phyloP scores from a whole-genome alignment of 257 asterid genomes.

The Cynanchum wilfordii region DNA sequence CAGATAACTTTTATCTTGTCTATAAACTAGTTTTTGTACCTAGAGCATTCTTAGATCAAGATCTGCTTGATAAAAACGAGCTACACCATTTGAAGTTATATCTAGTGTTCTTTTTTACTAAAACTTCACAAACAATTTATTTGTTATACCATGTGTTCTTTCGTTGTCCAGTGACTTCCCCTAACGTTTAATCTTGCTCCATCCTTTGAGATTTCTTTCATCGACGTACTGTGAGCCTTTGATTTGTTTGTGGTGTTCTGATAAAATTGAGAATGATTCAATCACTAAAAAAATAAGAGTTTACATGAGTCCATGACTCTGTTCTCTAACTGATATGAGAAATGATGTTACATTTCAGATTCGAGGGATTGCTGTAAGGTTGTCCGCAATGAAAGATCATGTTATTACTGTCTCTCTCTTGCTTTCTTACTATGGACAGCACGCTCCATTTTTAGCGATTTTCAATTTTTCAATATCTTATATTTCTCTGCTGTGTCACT shows the following conservation, averaged over 20 bases:
- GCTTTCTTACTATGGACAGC: not conserved
- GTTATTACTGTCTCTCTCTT: not conserved
- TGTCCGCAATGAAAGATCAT: not conserved
- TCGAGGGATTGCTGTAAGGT: not conserved
- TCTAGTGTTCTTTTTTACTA: not conserved
- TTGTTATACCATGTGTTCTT: not conserved
- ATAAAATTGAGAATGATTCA: not conserved
- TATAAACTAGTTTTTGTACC: not conserved
- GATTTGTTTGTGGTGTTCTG: not conserved
- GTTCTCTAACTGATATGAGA: not conserved
- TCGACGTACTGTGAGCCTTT: not conserved
- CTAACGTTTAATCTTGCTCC: not conserved
- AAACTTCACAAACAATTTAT: not conserved
- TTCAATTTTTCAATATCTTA: not conserved
- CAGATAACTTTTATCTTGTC: not conserved
- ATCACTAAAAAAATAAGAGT: not conserved
- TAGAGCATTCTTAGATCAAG: not conserved
- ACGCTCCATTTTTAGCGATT: not conserved
- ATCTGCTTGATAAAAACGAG: not conserved
- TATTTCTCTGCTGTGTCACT: not conserved
- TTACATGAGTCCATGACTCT: not conserved
- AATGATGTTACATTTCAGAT: not conserved
- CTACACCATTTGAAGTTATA: not conserved
- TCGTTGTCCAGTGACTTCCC: not conserved
- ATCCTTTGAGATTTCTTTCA: not conserved